phyloP scores from a whole-genome alignment of 768 basidiomycete species.

The Inosperma sp. region DNA sequence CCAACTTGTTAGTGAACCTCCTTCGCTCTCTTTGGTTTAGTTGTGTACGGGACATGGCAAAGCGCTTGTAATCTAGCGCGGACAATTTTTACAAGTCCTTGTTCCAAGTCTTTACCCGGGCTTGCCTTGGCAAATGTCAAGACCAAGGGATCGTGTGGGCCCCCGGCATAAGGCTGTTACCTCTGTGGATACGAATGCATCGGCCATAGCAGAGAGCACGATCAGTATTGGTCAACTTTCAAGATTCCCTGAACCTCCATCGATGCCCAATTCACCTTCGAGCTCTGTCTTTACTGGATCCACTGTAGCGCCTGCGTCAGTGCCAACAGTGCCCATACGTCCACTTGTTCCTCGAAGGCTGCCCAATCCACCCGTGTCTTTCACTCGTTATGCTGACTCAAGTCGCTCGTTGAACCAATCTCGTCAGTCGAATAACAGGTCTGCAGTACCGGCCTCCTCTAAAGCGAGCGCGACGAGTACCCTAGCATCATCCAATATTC shows the following conservation, averaged over 20 bases:
- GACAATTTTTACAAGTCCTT: too few species aligned
- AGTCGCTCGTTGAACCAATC: constrained; percentile 14
- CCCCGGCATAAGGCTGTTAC: constrained; percentile 32
- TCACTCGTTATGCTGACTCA: constrained; percentile 11
- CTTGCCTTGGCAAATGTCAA: too few species aligned
- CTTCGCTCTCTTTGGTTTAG: too few species aligned
- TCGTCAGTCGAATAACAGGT: not conserved
- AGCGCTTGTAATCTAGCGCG: too few species aligned
- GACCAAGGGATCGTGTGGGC: too few species aligned
- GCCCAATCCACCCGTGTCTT: constrained; percentile 8
- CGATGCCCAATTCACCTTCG: constrained; percentile 41
- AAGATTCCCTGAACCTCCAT: constrained; percentile 52
- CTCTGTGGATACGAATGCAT: constrained; percentile 50
- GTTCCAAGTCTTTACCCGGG: too few species aligned
- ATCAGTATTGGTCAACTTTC: constrained; percentile 47
- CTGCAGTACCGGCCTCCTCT: constrained; percentile 4
- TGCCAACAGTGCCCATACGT: constrained; percentile 20
- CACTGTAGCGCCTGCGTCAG: constrained; percentile 24
- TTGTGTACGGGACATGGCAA: too few species aligned
- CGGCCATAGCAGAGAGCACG: constrained; percentile 54
- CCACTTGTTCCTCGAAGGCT: constrained; percentile 14
- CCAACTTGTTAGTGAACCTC: too few species aligned
- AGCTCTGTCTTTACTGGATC: constrained; percentile 26
- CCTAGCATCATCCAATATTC: constrained; percentile 13
- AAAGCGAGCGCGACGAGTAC: constrained; percentile 12